A percentile compares a stretch with the other conserved stretches of the same genome.
These are phyloP conservation scores for Coemansia sp. DNA, from an alignment of 192 early-diverging fungal species.

Conservation along the genomic window DNA sequence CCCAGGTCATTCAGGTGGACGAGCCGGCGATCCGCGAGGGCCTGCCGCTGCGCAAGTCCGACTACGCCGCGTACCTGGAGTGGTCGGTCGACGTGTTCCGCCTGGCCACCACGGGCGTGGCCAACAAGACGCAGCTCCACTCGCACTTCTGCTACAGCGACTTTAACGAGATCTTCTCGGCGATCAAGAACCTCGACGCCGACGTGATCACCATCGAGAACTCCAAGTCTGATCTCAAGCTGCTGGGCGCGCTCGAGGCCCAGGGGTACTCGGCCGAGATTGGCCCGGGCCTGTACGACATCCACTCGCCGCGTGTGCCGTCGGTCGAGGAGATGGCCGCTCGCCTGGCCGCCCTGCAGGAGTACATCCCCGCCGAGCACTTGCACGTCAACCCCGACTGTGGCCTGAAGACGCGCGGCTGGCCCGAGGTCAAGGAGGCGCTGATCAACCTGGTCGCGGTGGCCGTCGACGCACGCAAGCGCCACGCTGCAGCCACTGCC, in stretches of 20 bases:
- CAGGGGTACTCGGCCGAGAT: slow-evolving; percentile 85
- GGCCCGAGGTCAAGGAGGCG: slow-evolving; percentile 86
- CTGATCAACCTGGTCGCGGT: slow-evolving; percentile 82
- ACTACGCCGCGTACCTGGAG: slow-evolving; percentile 86
- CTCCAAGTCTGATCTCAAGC: slow-evolving; percentile 95
- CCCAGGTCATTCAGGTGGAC: slow-evolving; percentile 93
- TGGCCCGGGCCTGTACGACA: slow-evolving; percentile 97
- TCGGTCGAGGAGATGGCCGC: slow-evolving; percentile 81
- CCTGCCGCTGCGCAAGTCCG: slow-evolving; percentile 79
- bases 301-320: slow-evolving; percentile 97
- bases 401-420: slow-evolving; percentile 94
- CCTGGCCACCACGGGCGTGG: slow-evolving; percentile 80
- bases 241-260: slow-evolving; percentile 77
- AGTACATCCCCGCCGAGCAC: slow-evolving; percentile 72
- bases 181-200: slow-evolving; percentile 87
- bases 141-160: slow-evolving; percentile 99
- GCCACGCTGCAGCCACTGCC: slow-evolving; percentile 1
- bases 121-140: slow-evolving; percentile 90
- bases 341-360: slow-evolving; percentile 74
- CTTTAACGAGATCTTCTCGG: slow-evolving; percentile 96
- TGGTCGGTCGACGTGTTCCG: slow-evolving; percentile 96
- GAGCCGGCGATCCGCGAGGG: slow-evolving; percentile 99
- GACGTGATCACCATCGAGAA: slow-evolving; percentile 98
- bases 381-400: slow-evolving; percentile 99
- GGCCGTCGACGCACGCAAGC: slow-evolving; percentile 59